Base-by-base conservation (phyloP, 2,329 filamentous ascomycete species). In the Botrytis byssoidea region DNA sequence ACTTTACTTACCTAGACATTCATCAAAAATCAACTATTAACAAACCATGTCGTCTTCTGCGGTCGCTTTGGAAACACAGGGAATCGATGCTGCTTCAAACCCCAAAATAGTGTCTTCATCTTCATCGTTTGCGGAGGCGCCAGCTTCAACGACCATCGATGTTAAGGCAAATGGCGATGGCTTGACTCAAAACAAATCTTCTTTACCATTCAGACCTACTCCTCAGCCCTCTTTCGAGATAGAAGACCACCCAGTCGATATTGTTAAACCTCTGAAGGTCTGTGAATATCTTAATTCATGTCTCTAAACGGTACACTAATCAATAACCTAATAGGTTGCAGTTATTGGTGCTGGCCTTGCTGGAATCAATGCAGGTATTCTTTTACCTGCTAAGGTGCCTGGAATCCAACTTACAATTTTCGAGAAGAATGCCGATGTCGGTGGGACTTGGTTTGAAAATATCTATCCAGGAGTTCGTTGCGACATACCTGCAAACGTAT, bases 331-430 rank as follows among this genome's bases (percentile, higher is more conserved):
- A 35, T 59, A 72, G 70, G 70, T 72, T 55, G 70, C 70, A 7
- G 76, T 92, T 0, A 87, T 92, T 46, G 91, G 91, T 1, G 90
- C 89, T 14, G 91, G 90, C 0, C 81, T 92, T 0, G 82, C 88
- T 0, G 91, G 91, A 4, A 86, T 92, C 51, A 86, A 87, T 7
- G 88, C 91, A 1, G 92, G 91, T 0, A 85, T 90, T 12, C 81
- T 93, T 14, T 83, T 94, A 0, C 91, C 91, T 0, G 86, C 83
- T 16, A 94, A 94, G 76, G 88, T 94, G 0, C 91, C 92, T 0
- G 74, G 73, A 1, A 90, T 91, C 25, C 44, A 75, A 32, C 70
- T 79, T 10, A 74, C 72, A 72, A 87, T 89, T 40, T 79, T 88
- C 2, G 87, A 89, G 77, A 88, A 88, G 79, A 85, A 85, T 42